Evolutionary conservation across 106 monocot species (phyloP).

Genomic region (Dioscorea dumetorum): DNA sequence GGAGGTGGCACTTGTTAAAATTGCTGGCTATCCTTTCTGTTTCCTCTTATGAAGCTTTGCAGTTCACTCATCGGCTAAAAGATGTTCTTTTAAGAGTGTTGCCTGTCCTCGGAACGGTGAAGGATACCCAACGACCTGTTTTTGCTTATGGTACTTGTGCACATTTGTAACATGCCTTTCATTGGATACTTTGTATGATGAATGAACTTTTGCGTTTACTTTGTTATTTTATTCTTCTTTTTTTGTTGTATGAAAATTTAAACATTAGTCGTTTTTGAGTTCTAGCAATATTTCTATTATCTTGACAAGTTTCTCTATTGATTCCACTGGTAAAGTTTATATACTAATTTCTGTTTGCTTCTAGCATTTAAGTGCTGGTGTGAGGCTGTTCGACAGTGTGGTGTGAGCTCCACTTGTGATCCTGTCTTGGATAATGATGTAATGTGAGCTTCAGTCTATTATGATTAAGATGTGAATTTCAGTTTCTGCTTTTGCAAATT

Average conservation of each 20-base stretch:
- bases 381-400: constrained; percentile 74
- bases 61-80: constrained; percentile 81
- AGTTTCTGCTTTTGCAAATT: constrained; percentile 2
- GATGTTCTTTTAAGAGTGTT: constrained; percentile 79
- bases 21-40: constrained; percentile 7
- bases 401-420: constrained; percentile 54
- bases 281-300: background rate
- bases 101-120: constrained; percentile 82
- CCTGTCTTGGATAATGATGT: constrained; percentile 73
- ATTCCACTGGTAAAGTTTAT: background rate
- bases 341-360: constrained; percentile 8
- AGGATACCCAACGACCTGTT: constrained; percentile 66
- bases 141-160: constrained; percentile 78
- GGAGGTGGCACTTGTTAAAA: background rate
- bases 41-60: constrained; percentile 55
- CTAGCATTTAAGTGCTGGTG: constrained; percentile 93
- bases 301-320: constrained; percentile 3
- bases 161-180: too few relatives aligned
- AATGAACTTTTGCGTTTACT: too few relatives aligned
- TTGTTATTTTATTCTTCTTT: background rate
- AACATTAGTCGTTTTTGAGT: background rate
- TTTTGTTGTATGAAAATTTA: background rate
- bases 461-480: constrained; percentile 44
- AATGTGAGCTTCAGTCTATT: constrained; percentile 47
- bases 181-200: too few relatives aligned